These are phyloP conservation scores for Nannochloropsis gaditana DNA, from an alignment of 108 stramenopile species.

Conservation along the genomic window DNA sequence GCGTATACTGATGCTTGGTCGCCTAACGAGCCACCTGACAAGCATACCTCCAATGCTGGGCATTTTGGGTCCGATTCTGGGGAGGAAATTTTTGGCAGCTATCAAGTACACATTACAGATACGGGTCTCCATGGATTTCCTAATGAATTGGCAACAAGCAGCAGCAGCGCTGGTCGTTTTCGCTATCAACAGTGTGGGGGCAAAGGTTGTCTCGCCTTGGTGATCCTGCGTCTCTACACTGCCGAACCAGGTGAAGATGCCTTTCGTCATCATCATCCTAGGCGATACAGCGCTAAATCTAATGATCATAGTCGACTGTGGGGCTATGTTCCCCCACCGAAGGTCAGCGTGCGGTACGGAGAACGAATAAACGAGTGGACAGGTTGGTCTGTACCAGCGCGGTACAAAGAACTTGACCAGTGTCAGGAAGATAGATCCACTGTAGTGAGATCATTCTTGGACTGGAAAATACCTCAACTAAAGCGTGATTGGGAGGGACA, in stretches of 20 bases:
- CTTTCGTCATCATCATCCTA: background rate
- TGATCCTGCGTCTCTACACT: background rate
- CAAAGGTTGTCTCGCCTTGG: background rate
- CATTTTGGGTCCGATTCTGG: background rate
- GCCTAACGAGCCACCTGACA: background rate
- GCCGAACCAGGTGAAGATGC: constrained; percentile 1
- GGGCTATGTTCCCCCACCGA: background rate
- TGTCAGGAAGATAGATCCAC: background rate
- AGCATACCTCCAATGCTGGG: background rate
- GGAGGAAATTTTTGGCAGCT: background rate
- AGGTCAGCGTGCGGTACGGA: constrained; percentile 12
- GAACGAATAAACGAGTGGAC: background rate
- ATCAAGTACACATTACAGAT: constrained; percentile 4
- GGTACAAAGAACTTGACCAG: background rate
- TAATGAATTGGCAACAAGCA: background rate
- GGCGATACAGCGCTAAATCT: background rate
- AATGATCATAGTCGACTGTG: background rate
- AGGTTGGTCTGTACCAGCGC: background rate
- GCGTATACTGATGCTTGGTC: background rate
- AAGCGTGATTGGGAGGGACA: background rate
- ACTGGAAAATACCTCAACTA: background rate
- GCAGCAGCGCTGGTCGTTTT: background rate
- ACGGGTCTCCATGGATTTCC: background rate
- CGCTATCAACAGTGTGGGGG: background rate
- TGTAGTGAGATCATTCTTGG: constrained; percentile 4